Evolutionary conservation across 2,329 filamentous ascomycete species (phyloP).

Genomic region (Exophiala calicioides): DNA sequence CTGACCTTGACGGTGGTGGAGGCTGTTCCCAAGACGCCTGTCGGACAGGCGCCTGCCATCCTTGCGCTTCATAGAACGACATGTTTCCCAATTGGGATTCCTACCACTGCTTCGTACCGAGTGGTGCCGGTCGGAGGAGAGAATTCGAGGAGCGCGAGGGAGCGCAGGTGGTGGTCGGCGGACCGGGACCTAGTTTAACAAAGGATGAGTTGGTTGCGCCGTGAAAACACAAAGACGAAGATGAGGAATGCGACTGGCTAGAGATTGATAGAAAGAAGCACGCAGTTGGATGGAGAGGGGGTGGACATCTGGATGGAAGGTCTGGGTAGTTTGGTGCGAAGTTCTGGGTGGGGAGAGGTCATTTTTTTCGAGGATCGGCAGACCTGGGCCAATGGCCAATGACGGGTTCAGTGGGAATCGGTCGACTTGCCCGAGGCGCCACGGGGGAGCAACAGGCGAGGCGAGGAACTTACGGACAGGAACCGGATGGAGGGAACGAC

Average conservation of each 20-base stretch:
- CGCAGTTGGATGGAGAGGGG: constrained; percentile 20
- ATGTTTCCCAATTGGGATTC: constrained; percentile 41
- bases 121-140: constrained; percentile 1
- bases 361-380: constrained; percentile 29
- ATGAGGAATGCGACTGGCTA: constrained; percentile 20
- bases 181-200: constrained; percentile 3
- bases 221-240: constrained; percentile 6
- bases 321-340: constrained; percentile 12
- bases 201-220: constrained; percentile 13
- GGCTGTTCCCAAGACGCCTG: constrained; percentile 74
- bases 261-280: constrained; percentile 11
- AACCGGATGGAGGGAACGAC: constrained; percentile 23
- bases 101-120: neutral
- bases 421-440: constrained; percentile 23
- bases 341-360: constrained; percentile 25
- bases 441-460: constrained; percentile 11
- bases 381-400: constrained; percentile 24
- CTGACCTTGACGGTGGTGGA: constrained; percentile 70
- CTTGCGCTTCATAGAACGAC: constrained; percentile 70
- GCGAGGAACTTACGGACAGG: constrained; percentile 26
- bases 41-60: constrained; percentile 63
- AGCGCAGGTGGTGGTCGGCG: constrained; percentile 4
- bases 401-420: constrained; percentile 18
- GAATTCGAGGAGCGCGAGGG: constrained; percentile 1
- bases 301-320: constrained; percentile 22